phyloP scores from a whole-genome alignment of 1,284 basidiomycete genomes.

The Ustilago crameri region DNA sequence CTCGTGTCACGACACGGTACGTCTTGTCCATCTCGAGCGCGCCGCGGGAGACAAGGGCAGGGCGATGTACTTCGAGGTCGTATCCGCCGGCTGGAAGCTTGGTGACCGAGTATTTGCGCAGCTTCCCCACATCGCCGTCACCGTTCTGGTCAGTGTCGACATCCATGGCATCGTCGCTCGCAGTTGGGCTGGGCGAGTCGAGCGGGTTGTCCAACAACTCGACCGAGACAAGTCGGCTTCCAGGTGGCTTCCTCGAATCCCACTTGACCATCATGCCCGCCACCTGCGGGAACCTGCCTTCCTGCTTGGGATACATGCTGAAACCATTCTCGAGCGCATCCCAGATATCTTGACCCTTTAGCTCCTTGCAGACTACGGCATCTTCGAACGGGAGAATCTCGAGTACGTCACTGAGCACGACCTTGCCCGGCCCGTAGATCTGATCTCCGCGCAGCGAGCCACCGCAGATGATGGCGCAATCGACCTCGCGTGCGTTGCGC shows the following conservation, averaged over 20 bases:
- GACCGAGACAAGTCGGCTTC: conserved; percentile 54
- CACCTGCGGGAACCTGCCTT: conserved; percentile 89
- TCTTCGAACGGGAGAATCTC: conserved; percentile 92
- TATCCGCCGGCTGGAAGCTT: conserved; percentile 33
- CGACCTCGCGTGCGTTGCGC: conserved; percentile 40
- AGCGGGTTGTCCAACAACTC: conserved; percentile 50
- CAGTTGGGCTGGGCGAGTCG: conserved; percentile 13
- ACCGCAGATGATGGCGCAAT: conserved; percentile 56
- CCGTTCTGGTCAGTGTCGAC: conserved; percentile 12
- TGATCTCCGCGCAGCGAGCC: conserved; percentile 88
- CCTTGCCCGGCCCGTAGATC: conserved; percentile 77
- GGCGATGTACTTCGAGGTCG: conserved; percentile 49
- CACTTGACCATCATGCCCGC: conserved; percentile 86
- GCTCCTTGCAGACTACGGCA: conserved; percentile 79
- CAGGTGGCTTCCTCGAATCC: conserved; percentile 76
- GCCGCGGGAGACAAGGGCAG: conserved; percentile 31
- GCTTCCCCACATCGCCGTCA: conserved; percentile 17
- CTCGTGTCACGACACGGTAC: conserved; percentile 81
- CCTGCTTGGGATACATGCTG: conserved; percentile 85
- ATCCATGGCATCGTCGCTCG: conserved; percentile 29
- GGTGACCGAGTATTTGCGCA: conserved; percentile 30
- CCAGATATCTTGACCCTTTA: conserved; percentile 85
- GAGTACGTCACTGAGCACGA: conserved; percentile 83
- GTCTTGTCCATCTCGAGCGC: conserved; percentile 48
- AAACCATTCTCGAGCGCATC: conserved; percentile 81